A percentile compares a stretch with the other conserved stretches of the same genome.
Conservation (phyloP, 257 asterid species). For the Knoxia roxburghii region DNA sequence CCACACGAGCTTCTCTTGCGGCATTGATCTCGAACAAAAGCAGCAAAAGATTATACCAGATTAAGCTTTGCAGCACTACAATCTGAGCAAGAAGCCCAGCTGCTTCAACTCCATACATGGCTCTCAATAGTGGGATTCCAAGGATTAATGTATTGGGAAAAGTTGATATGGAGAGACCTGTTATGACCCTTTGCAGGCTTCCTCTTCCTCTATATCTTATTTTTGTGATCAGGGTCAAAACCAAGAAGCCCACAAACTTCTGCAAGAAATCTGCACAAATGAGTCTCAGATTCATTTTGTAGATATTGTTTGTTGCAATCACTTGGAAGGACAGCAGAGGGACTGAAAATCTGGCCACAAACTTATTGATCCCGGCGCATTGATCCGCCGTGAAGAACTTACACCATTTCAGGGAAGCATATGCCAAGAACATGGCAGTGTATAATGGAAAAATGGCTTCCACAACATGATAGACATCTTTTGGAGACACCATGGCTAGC, state of each 20-base stretch:
- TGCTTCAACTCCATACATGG: slow-evolving; percentile 76
- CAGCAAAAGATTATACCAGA: slow-evolving; percentile 80
- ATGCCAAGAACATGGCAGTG: slow-evolving; percentile 61
- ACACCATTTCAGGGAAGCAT: slow-evolving; percentile 61
- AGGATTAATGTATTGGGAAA: slow-evolving; percentile 73
- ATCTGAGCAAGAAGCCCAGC: slow-evolving; percentile 54
- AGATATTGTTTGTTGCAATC: slow-evolving; percentile 65
- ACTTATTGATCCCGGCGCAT: slow-evolving; percentile 79
- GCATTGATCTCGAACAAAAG: slow-evolving; percentile 73
- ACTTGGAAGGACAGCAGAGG: slow-evolving; percentile 80
- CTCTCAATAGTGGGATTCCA: slow-evolving; percentile 74
- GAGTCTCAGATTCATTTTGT: slow-evolving; percentile 69
- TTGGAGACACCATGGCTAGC: slow-evolving; percentile 53
- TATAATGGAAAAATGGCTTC: slow-evolving; percentile 69
- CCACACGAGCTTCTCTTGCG: slow-evolving; percentile 32
- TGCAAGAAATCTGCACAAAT: slow-evolving; percentile 66
- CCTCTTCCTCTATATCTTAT: slow-evolving; percentile 35
- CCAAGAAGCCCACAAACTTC: slow-evolving; percentile 42
- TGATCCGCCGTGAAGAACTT: slow-evolving; percentile 75
- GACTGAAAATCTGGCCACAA: slow-evolving; percentile 76
- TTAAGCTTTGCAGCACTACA: slow-evolving; percentile 71
- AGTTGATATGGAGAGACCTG: slow-evolving; percentile 77
- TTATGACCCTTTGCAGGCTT: slow-evolving; percentile 60
- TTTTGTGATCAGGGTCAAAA: slow-evolving; percentile 42
- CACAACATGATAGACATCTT: slow-evolving; percentile 52